Evolutionary conservation across 2,329 filamentous ascomycete species (phyloP).

Genomic region (Zasmidium citrigriseum): DNA sequence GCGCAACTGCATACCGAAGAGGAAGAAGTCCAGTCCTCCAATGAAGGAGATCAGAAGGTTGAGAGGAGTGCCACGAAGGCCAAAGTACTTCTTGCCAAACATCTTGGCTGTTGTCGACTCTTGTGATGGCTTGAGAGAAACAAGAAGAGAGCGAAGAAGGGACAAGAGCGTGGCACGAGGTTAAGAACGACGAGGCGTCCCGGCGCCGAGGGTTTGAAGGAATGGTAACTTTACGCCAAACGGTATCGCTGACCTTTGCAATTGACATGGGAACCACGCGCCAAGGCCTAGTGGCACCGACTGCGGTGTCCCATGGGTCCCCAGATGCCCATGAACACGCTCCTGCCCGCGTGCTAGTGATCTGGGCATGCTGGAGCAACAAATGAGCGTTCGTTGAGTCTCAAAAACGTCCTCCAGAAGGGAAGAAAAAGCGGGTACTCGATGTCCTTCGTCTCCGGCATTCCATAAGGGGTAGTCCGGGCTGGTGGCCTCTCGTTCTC

Average conservation of each 20-base stretch:
- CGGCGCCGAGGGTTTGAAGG: constrained; percentile 1
- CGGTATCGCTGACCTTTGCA: constrained; percentile 10
- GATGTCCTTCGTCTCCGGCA: too few species aligned
- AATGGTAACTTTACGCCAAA: constrained; percentile 7
- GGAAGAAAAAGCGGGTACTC: too few species aligned
- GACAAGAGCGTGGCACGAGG: background rate
- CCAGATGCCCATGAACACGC: too few species aligned
- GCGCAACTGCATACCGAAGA: background rate
- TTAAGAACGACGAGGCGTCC: constrained; percentile 1
- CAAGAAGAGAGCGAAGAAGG: constrained; percentile 1
- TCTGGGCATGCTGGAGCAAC: too few species aligned
- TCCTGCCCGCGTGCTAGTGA: too few species aligned
- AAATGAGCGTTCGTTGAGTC: too few species aligned
- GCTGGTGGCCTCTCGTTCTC: too few species aligned
- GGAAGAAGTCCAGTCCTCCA: constrained; percentile 43
- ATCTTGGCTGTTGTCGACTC: constrained; percentile 1
- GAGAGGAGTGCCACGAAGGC: constrained; percentile 43
- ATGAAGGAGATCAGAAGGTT: constrained; percentile 46
- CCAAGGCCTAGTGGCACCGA: too few species aligned
- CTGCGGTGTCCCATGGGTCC: too few species aligned
- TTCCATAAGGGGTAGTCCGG: too few species aligned
- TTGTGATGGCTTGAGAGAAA: background rate
- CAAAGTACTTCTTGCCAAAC: constrained; percentile 34
- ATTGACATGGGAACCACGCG: too few species aligned
- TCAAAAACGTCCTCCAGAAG: too few species aligned